These are phyloP conservation scores for Rhododendron henanense DNA, from an alignment of 148 eudicot species.

Conservation along the genomic window DNA sequence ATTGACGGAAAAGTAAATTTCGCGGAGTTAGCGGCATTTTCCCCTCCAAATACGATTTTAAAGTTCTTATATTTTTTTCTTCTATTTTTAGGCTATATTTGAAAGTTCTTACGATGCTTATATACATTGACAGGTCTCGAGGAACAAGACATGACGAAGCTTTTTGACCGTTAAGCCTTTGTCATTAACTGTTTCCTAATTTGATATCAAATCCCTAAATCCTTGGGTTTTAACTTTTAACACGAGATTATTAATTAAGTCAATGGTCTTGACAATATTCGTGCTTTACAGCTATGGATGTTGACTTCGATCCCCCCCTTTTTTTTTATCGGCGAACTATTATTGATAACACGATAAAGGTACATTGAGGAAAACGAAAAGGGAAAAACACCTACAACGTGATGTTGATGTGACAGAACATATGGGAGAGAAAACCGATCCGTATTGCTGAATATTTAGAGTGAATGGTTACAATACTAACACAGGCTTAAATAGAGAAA, in stretches of 20 bases:
- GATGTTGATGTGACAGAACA: too few relatives aligned
- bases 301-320: neutral
- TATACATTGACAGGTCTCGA: too few relatives aligned
- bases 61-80: too few relatives aligned
- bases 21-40: neutral
- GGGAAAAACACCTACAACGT: neutral
- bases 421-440: too few relatives aligned
- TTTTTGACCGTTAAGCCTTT: neutral
- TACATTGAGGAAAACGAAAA: too few relatives aligned
- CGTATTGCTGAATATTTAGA: too few relatives aligned
- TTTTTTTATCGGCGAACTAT: too few relatives aligned
- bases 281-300: neutral
- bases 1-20: neutral
- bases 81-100: too few relatives aligned
- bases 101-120: too few relatives aligned
- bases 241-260: neutral
- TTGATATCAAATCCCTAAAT: neutral
- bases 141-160: neutral
- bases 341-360: too few relatives aligned
- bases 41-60: neutral
- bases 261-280: neutral
- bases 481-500: too few relatives aligned
- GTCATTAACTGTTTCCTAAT: neutral
- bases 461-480: too few relatives aligned
- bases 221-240: neutral